phyloP scores from a whole-genome alignment of 202 grass and related monocot species.

The Hordeum pubiflorum region DNA sequence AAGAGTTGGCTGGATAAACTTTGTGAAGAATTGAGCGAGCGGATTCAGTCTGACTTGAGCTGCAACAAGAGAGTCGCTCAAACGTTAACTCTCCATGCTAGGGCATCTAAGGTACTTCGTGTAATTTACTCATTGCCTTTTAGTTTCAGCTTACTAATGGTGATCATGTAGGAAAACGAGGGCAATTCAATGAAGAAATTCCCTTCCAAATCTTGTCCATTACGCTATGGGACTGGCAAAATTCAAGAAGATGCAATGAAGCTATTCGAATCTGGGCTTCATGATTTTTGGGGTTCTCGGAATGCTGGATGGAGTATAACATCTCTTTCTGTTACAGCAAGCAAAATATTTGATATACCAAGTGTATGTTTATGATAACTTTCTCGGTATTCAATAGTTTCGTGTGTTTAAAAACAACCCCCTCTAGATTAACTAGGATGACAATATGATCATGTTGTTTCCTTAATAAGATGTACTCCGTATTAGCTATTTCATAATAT shows the following conservation, averaged over 20 bases:
- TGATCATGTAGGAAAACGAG: constrained; percentile 32
- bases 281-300: constrained; percentile 75
- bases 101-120: constrained; percentile 64
- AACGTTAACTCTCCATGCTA: constrained; percentile 72
- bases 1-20: constrained; percentile 76
- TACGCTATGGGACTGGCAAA: constrained; percentile 80
- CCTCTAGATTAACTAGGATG: neutral
- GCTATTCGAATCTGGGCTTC: constrained; percentile 72
- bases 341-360: constrained; percentile 82
- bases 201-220: constrained; percentile 85
- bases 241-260: constrained; percentile 91
- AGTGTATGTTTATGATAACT: constrained; percentile 45
- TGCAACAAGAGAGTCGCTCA: constrained; percentile 81
- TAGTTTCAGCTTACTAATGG: neutral
- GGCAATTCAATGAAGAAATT: constrained; percentile 56
- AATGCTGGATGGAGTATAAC: constrained; percentile 69
- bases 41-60: constrained; percentile 72
- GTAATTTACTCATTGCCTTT: neutral
- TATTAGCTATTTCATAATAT: neutral
- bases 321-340: constrained; percentile 86
- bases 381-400: neutral
- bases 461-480: neutral
- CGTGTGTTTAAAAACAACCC: neutral
- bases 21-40: constrained; percentile 88
- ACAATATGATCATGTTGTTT: neutral